Evolutionary conservation across 768 basidiomycete species (phyloP).

Genomic region (Baorangia bicolor): DNA sequence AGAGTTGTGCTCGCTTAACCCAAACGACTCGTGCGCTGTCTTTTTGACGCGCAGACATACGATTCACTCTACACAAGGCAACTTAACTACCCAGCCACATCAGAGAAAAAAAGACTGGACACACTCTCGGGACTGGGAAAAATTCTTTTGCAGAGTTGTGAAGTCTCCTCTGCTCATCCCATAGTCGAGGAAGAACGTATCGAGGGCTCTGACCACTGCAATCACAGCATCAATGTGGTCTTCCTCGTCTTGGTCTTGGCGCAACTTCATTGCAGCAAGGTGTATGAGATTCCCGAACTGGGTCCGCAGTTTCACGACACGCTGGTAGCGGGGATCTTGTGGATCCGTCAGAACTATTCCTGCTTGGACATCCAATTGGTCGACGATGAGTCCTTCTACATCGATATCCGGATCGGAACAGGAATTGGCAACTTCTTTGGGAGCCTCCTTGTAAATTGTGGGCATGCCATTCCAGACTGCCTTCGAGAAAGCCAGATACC

Average conservation of each 20-base stretch:
- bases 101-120: slow-evolving; percentile 1
- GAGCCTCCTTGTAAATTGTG: slow-evolving; percentile 58
- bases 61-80: slow-evolving; percentile 48
- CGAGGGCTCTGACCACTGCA: slow-evolving; percentile 67
- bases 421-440: slow-evolving; percentile 55
- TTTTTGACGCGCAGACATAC: slow-evolving; percentile 69
- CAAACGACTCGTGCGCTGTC: slow-evolving; percentile 73
- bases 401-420: slow-evolving; percentile 64
- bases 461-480: slow-evolving; percentile 79
- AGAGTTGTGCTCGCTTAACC: slow-evolving; percentile 75
- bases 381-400: slow-evolving; percentile 65
- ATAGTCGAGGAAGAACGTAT: slow-evolving; percentile 72
- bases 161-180: slow-evolving; percentile 60
- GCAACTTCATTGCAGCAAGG: slow-evolving; percentile 62
- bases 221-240: slow-evolving; percentile 88
- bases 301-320: slow-evolving; percentile 51
- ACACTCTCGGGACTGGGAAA: slow-evolving; percentile 31
- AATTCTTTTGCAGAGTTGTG: slow-evolving; percentile 55
- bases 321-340: slow-evolving; percentile 71
- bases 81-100: background rate
- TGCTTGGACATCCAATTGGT: slow-evolving; percentile 64
- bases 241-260: slow-evolving; percentile 61
- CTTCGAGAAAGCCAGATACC: slow-evolving; percentile 68
- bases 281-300: slow-evolving; percentile 71
- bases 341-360: slow-evolving; percentile 76